Evolutionary conservation across 2,329 filamentous ascomycete genomes (phyloP).

Genomic region (Trichoderma sp.): DNA sequence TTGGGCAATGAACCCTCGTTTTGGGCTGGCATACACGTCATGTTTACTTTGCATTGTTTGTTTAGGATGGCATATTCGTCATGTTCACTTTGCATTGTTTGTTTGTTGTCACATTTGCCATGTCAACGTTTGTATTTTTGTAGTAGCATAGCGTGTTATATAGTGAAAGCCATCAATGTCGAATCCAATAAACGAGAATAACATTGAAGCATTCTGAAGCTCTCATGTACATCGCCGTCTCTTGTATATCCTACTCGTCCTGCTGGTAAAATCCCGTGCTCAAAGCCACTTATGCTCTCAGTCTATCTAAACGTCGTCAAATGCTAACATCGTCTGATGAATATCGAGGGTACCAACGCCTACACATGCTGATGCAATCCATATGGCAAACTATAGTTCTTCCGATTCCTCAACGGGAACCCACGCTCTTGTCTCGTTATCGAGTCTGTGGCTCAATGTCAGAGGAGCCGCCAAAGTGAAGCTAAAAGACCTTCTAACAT

Average conservation of each 20-base stretch:
- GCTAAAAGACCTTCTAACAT: conserved; percentile 27
- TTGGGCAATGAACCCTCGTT: not conserved
- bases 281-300: not conserved
- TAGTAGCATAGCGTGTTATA: not conserved
- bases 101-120: not conserved
- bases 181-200: not conserved
- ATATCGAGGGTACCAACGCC: not conserved
- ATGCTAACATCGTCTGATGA: not conserved
- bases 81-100: not conserved
- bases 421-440: conserved; percentile 39
- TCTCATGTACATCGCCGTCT: not conserved
- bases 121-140: not conserved
- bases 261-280: not conserved
- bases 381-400: not conserved
- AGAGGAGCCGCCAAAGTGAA: not conserved
- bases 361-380: not conserved
- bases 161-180: not conserved
- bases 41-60: not conserved
- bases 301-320: not conserved
- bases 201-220: not conserved
- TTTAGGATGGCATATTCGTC: not conserved
- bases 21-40: not conserved
- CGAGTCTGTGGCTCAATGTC: conserved; percentile 40
- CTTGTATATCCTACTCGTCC: not conserved
- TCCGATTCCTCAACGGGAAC: not conserved